phyloP scores from a whole-genome alignment of 352 stramenopile species.

The Pythium biforme region DNA sequence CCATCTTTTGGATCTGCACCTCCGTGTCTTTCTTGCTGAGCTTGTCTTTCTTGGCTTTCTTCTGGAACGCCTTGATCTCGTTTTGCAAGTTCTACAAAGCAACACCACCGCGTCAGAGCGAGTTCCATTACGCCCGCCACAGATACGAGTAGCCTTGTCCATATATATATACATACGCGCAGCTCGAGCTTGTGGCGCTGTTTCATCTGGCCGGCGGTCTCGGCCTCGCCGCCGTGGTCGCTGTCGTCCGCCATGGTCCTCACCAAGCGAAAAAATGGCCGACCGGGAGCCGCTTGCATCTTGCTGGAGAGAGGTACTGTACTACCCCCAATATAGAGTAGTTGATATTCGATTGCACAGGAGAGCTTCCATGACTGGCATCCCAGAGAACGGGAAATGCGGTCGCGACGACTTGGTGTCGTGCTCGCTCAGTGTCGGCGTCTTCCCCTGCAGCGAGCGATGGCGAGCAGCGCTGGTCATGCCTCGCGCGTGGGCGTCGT shows the following conservation, averaged over 20 bases:
- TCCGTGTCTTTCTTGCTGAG: conserved; percentile 77
- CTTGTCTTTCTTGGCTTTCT: conserved; percentile 86
- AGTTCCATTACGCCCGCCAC: not conserved
- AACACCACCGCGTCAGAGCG: not conserved
- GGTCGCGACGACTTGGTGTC: not conserved
- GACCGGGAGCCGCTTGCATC: not conserved
- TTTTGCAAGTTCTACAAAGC: conserved; percentile 63
- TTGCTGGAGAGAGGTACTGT: not conserved
- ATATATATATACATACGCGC: too few species aligned
- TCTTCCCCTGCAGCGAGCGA: not conserved
- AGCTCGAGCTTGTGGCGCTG: conserved; percentile 87
- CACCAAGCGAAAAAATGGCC: not conserved
- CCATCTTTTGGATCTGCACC: conserved; percentile 52
- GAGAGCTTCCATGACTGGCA: conserved; percentile 1
- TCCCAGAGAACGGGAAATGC: not conserved
- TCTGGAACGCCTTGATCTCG: conserved; percentile 77
- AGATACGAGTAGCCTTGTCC: too few species aligned
- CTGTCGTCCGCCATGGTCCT: conserved; percentile 24
- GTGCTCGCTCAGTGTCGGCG: not conserved
- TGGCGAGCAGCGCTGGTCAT: not conserved
- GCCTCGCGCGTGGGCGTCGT: conserved; percentile 22
- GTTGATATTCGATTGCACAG: not conserved
- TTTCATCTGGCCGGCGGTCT: conserved; percentile 81
- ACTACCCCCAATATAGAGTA: not conserved
- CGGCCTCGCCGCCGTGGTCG: conserved; percentile 38